A percentile compares a stretch with the other conserved stretches of the same genome.
Conservation (phyloP, 1,284 basidiomycete genomes). For the Coniophora puteana region DNA sequence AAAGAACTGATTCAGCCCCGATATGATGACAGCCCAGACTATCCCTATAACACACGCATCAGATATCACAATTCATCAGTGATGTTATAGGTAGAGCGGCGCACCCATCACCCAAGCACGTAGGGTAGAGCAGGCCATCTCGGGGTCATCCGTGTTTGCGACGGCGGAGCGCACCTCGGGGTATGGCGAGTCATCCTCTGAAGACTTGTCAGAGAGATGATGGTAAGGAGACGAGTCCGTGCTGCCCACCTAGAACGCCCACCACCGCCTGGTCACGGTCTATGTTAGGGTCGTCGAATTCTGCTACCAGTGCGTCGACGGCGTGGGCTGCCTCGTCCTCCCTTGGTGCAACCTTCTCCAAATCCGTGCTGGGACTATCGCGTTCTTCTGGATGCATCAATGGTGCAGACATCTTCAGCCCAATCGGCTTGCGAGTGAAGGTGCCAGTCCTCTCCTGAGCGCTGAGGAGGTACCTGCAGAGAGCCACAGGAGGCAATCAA, state of each 20-base stretch:
- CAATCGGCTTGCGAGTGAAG: no score
- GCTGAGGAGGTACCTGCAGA: no score
- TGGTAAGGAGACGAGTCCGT: slow-evolving; percentile 19
- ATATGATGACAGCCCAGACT: slow-evolving; percentile 40
- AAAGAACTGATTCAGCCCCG: slow-evolving; percentile 50
- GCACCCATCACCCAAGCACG: slow-evolving; percentile 65
- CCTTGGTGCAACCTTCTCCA: no score
- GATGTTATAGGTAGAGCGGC: no score
- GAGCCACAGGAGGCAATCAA: no score
- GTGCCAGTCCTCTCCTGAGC: no score
- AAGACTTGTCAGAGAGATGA: neutral
- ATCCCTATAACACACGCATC: slow-evolving; percentile 25
- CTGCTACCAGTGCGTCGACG: slow-evolving; percentile 30
- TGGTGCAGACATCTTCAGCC: no score
- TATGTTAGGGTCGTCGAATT: slow-evolving; percentile 25
- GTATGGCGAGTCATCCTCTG: slow-evolving; percentile 61
- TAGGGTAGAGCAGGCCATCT: slow-evolving; percentile 57
- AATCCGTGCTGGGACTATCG: no score
- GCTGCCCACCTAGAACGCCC: slow-evolving; percentile 43
- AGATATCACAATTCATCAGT: slow-evolving; percentile 38
- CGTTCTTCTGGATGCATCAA: no score
- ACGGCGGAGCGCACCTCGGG: slow-evolving; percentile 78
- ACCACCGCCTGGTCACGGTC: slow-evolving; percentile 48
- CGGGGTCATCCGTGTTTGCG: slow-evolving; percentile 66
- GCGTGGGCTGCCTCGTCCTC: no score